These are phyloP conservation scores for Anacardium occidentale DNA, from an alignment of 345 rosid genomes.

Conservation along the genomic window DNA sequence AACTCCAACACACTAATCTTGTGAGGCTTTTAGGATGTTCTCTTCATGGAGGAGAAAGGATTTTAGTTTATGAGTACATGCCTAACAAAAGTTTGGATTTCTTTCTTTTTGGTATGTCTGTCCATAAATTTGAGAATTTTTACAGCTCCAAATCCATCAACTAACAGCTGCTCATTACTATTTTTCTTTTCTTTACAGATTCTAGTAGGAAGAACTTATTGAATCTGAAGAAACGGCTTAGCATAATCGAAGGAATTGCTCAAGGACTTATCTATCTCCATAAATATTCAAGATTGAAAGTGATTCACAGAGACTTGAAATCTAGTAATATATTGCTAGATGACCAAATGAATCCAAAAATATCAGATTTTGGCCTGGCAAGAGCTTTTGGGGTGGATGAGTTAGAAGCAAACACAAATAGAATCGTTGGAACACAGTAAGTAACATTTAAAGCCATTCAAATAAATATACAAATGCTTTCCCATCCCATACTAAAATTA, in stretches of 20 bases:
- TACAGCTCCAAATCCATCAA: too few relatives aligned
- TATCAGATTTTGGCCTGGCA: slow-evolving; percentile 11
- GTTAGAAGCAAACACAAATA: neutral
- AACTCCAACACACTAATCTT: slow-evolving; percentile 14
- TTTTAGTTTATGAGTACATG: neutral
- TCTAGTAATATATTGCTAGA: slow-evolving; percentile 10
- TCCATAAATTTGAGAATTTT: too few relatives aligned
- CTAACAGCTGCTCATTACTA: neutral
- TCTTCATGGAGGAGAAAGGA: neutral
- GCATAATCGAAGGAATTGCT: slow-evolving; percentile 14
- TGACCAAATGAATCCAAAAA: slow-evolving; percentile 18
- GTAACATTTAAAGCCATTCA: neutral
- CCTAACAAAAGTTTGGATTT: neutral
- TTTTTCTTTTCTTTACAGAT: neutral
- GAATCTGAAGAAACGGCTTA: slow-evolving; percentile 3
- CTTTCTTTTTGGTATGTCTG: neutral
- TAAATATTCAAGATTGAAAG: slow-evolving; percentile 13
- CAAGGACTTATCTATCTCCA: slow-evolving; percentile 21
- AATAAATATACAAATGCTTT: too few relatives aligned
- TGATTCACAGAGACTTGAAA: slow-evolving; percentile 4
- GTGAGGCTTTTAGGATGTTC: slow-evolving; percentile 10
- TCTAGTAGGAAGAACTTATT: neutral
- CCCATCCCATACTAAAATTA: neutral
- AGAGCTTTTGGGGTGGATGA: neutral
- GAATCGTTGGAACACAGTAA: slow-evolving; percentile 16